Evolutionary conservation across 176 grass and related monocot genomes (phyloP).

Genomic region (Aechmea fasciata): DNA sequence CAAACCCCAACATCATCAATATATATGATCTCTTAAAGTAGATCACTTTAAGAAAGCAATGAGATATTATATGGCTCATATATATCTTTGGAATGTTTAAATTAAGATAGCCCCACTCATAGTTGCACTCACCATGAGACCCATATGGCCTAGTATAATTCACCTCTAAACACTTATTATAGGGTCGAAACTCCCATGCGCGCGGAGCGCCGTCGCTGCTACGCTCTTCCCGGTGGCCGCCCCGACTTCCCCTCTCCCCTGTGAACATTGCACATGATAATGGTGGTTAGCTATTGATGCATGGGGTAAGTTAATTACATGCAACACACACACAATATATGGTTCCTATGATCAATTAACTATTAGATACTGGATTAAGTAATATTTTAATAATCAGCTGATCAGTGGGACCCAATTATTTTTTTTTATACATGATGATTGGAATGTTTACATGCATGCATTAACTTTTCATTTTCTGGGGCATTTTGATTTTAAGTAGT

Average conservation of each 20-base stretch:
- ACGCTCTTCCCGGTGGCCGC: conserved; percentile 39
- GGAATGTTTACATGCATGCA: neutral
- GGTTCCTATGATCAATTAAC: neutral
- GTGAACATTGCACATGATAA: conserved; percentile 10
- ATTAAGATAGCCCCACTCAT: neutral
- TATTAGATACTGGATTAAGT: neutral
- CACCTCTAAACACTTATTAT: neutral
- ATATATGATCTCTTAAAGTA: neutral
- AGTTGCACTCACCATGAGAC: neutral
- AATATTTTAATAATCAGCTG: neutral
- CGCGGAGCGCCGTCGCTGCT: neutral
- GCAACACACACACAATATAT: conserved; percentile 11
- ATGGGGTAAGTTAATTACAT: neutral
- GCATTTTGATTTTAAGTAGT: neutral
- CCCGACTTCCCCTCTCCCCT: conserved; percentile 46
- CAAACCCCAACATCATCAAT: neutral
- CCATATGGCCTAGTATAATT: neutral
- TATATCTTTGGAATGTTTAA: neutral
- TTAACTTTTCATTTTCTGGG: neutral
- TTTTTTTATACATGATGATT: conserved; percentile 2
- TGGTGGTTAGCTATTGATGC: conserved; percentile 20
- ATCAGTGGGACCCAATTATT: neutral
- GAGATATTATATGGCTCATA: conserved; percentile 2
- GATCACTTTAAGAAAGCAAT: neutral
- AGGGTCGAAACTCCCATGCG: neutral